Base-by-base conservation (phyloP, 2,329 filamentous ascomycete genomes). In the Cladorrhinum sp. region DNA sequence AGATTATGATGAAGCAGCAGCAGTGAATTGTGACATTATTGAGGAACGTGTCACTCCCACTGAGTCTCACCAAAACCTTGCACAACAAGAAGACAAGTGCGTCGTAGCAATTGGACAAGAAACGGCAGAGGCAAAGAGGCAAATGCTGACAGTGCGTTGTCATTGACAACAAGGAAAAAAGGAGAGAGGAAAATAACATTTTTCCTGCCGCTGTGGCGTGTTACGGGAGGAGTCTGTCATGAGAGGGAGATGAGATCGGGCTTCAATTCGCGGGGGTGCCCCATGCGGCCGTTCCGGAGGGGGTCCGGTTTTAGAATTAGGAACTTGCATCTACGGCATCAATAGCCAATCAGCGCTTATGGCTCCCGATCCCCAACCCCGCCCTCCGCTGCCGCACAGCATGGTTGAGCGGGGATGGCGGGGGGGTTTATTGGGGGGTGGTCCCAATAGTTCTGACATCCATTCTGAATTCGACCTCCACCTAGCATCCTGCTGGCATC, bases 391-490 rank as follows among this genome's bases (percentile, higher is more conserved):
- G 18, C 28, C 26, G 24, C 30, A 46, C 50, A 36, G 46, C 20
- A 51, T n/a, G 57, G 59, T 48, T 55, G 24, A 59, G 62, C 59
- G 62, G 59, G 57, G 59, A 53, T 54, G 24, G 50, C 51, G 51
- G 51, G 51, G 51, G 26, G 28, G 39, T 24, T 26, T 24, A 16
- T 26, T 48, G 23, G 54, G 54, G 23, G 8, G 54, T 55, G 53
- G 30, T 42, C 33, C 53, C 28, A 49, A 49, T 21, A 57, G 16
- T 20, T 28, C 18, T 36, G 14, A 48, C 36, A 48, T 21, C 36
- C 54, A 48, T 18, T 39, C 16, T 16, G 33, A 36, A 36, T 18
- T 51, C n/a, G 6, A 51, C 49, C 6, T 51, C 10, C 7, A 26
- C 23, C 18, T 10, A 7, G 10, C 16, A 14, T 16, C 36, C 14